phyloP scores from a whole-genome alignment of 805 yeast species.

The Wickerhamomyces silvicola region DNA sequence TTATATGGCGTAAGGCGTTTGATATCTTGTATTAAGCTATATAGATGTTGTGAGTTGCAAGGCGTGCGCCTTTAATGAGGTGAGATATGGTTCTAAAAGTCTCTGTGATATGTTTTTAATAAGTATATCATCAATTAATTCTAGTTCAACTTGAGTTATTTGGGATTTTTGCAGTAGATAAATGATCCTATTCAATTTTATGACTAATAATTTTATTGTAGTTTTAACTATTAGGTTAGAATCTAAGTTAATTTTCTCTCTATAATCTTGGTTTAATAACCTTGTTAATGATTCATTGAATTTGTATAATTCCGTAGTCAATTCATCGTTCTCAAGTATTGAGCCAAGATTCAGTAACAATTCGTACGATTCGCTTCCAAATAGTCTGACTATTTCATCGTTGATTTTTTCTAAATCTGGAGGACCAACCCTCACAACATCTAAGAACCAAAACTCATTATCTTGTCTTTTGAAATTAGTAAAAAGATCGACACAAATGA shows the following conservation, averaged over 20 bases:
- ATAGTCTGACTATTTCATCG: conserved; percentile 13
- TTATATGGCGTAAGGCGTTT: conserved; percentile 18
- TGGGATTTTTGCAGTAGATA: conserved; percentile 3
- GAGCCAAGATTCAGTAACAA: conserved; percentile 10
- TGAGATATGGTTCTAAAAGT: conserved; percentile 18
- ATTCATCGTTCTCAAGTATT: conserved; percentile 5
- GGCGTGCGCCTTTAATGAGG: conserved; percentile 7
- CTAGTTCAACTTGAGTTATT: conserved; percentile 7
- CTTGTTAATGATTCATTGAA: conserved; percentile 22
- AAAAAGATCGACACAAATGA: neutral
- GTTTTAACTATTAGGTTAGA: neutral
- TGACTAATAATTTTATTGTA: conserved; percentile 10
- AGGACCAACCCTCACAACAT: conserved; percentile 10
- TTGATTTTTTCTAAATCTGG: conserved; percentile 20
- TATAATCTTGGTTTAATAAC: conserved; percentile 7
- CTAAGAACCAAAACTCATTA: conserved; percentile 18
- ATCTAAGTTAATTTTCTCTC: neutral
- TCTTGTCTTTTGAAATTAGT: conserved; percentile 11
- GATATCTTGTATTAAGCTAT: conserved; percentile 12
- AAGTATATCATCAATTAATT: conserved; percentile 17
- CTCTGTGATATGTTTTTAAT: conserved; percentile 15
- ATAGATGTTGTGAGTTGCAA: conserved; percentile 1
- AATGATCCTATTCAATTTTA: conserved; percentile 9
- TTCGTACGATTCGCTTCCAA: conserved; percentile 10
- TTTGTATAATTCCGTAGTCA: conserved; percentile 17